Evolutionary conservation across 2,329 filamentous ascomycete genomes (phyloP).

Genomic region (Ceratocystiopsis brevicomis): DNA sequence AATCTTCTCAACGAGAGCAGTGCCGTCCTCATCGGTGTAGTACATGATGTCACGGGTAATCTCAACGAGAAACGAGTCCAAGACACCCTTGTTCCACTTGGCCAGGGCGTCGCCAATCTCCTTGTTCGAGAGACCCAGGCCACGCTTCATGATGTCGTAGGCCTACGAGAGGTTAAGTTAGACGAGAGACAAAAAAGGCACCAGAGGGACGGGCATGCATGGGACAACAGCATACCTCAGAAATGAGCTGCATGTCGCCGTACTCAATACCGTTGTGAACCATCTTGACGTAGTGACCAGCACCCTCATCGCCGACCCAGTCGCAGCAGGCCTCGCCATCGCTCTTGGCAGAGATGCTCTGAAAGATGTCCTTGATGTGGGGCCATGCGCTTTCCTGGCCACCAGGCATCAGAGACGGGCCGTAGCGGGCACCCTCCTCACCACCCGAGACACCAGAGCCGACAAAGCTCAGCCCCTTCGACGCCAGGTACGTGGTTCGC

Average conservation of each 20-base stretch:
- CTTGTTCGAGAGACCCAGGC: conserved; percentile 71
- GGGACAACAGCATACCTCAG: conserved; percentile 50
- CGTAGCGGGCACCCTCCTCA: conserved; percentile 96
- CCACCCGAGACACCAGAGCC: conserved; percentile 95
- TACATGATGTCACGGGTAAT: conserved; percentile 98
- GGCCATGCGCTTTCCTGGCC: conserved; percentile 97
- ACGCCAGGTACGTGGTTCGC: conserved; percentile 68
- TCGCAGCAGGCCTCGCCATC: conserved; percentile 96
- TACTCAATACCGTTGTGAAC: conserved; percentile 99
- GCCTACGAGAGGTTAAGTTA: conserved; percentile 35
- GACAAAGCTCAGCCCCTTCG: conserved; percentile 88
- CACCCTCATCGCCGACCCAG: conserved; percentile 98
- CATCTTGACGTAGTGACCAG: conserved; percentile 99
- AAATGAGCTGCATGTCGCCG: conserved; percentile 99
- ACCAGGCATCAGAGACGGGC: conserved; percentile 95
- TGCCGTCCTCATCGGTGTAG: conserved; percentile 89
- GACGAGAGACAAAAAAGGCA: too few relatives aligned
- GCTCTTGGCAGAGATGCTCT: conserved; percentile 93
- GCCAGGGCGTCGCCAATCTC: conserved; percentile 90
- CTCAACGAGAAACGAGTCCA: conserved; percentile 98
- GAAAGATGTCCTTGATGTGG: conserved; percentile 97
- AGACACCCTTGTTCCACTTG: conserved; percentile 96
- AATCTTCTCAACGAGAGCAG: conserved; percentile 92
- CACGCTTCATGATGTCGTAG: conserved; percentile 99
- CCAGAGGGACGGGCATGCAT: neutral